Evolutionary conservation across 1,284 basidiomycete genomes (phyloP), one percentile per base, ranked within the genome.

Genomic region (Inonotus obliquus): DNA sequence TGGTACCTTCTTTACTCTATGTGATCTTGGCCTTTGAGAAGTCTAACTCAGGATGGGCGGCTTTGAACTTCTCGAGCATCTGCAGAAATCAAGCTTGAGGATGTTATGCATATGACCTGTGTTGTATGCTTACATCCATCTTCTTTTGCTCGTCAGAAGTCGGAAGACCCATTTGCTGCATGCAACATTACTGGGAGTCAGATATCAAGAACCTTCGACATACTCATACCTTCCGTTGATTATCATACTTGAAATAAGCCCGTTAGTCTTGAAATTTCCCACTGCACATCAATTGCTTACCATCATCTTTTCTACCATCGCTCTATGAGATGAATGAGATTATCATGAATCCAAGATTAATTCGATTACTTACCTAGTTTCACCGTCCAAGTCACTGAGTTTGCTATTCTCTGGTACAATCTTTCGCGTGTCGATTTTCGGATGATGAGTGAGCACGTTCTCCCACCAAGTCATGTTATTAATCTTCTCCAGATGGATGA

Each of bases 261-360:
- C 49, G 29, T 57, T 52, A 48, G 32, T n/a, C 7, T 54, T 49
- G 52, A 61, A 65, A 37, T 41, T 63, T 44, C 44, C 38, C n/a
- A 59, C 55, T 38, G 51, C 6, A 41, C 23, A 51, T 19, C n/a
- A 10, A 21, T 4, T 60, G 71, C 89, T 68, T 76, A 95, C 96
- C 96, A 99, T 99, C 97, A 99, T 99, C 79, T 99, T 99, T 76
- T 99, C 97, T 0, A 99, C 97, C 92, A 99, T 94, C 0, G 92
- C 94, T 68, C 96, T 92, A 70, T 59, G 62, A 59, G 14, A 56
- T 52, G n/a, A 55, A 29, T 67, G 49, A 6, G 49, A 58, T 48
- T 61, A 61, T 19, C 61, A 53, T 54, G 32, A 37, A 44, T 2
- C 49, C 25, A 53, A 10, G 54, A 5, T n/a, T 58, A 62, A 58